A percentile compares a stretch with the other conserved stretches of the same genome.
Conservation (phyloP, 306 rosid species). For the Vachellia collinsii region DNA sequence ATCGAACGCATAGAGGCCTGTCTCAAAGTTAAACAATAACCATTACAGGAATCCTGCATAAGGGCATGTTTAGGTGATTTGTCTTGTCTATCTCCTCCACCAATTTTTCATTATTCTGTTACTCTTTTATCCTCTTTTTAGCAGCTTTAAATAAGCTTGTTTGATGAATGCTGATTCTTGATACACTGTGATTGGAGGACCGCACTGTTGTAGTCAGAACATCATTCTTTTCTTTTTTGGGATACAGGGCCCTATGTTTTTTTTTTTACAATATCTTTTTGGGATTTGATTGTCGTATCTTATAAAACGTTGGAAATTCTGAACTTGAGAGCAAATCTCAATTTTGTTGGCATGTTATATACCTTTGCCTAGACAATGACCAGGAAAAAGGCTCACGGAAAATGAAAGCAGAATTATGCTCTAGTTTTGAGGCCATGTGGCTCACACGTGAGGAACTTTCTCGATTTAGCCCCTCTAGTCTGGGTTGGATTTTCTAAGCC, state of each 20-base stretch:
- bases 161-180: not conserved
- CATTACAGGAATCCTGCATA: not conserved
- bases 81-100: not conserved
- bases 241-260: not conserved
- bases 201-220: not conserved
- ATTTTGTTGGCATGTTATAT: not conserved
- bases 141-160: not conserved
- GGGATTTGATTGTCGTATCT: not conserved
- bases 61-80: not conserved
- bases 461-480: no score
- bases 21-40: constrained; percentile 54
- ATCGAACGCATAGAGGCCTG: constrained; percentile 55
- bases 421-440: not conserved
- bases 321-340: not conserved
- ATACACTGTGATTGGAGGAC: not conserved
- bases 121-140: not conserved
- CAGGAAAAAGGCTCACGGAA: not conserved
- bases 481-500: no score
- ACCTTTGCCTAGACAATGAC: not conserved
- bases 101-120: not conserved
- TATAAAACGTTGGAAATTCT: not conserved
- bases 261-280: no score
- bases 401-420: not conserved
- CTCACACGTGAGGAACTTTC: not conserved
- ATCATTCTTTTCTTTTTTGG: not conserved